phyloP scores from a whole-genome alignment of 140 eudicot species.

The Erigeron philadelphicus region DNA sequence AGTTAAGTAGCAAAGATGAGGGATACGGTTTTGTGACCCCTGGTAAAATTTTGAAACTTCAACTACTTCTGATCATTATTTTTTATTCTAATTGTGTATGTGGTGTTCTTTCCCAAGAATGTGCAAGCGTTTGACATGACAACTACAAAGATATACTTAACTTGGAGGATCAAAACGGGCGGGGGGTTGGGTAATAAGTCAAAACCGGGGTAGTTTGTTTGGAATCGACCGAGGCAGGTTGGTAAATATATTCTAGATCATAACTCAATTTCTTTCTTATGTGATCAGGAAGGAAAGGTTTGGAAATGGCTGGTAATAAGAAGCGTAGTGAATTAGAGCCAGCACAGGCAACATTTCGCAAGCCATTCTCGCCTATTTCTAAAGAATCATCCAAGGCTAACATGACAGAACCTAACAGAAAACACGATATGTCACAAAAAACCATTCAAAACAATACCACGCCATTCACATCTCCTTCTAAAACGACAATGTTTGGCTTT shows the following conservation, averaged over 20 bases:
- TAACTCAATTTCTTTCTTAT: neutral
- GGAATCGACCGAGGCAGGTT: neutral
- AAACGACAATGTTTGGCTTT: slow-evolving; percentile 26
- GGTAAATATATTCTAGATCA: neutral
- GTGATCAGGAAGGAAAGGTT: slow-evolving; percentile 50
- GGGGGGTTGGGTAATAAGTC: neutral
- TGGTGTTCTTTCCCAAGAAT: neutral
- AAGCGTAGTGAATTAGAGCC: slow-evolving; percentile 33
- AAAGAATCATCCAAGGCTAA: slow-evolving; percentile 42
- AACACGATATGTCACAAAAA: slow-evolving; percentile 40
- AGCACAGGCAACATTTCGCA: slow-evolving; percentile 35
- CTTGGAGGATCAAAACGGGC: neutral
- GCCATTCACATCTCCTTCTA: slow-evolving; percentile 51
- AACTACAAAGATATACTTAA: no score
- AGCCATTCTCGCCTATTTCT: slow-evolving; percentile 81
- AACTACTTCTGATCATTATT: no score
- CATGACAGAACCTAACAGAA: slow-evolving; percentile 37
- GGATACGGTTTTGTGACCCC: slow-evolving; percentile 23
- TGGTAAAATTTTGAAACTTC: neutral
- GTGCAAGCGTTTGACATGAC: neutral
- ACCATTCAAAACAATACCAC: slow-evolving; percentile 29
- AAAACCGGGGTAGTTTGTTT: neutral
- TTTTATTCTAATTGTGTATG: neutral
- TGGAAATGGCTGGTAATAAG: slow-evolving; percentile 29
- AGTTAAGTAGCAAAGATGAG: slow-evolving; percentile 36